A percentile compares a stretch with the other conserved stretches of the same genome.
Evolutionary conservation across 371 early-diverging fungal genomes (phyloP).

Genomic region (Encephalitozoon romaleae): DNA sequence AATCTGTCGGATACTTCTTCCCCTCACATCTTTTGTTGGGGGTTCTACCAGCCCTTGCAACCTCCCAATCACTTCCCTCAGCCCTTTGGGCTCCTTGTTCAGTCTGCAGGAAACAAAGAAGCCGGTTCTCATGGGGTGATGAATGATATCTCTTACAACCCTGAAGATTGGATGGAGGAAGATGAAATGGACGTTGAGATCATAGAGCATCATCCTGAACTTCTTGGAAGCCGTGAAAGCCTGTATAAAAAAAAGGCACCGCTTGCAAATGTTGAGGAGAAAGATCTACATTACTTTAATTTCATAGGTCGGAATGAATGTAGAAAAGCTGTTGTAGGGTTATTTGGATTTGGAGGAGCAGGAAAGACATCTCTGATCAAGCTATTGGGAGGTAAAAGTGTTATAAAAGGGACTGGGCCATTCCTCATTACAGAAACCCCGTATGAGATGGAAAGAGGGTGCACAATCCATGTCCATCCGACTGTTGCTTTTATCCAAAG

Average conservation of each 20-base stretch:
- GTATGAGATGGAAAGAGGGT: background rate
- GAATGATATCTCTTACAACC: background rate
- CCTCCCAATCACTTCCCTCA: constrained; percentile 13
- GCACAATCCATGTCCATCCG: background rate
- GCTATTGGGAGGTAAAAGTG: background rate
- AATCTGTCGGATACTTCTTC: background rate
- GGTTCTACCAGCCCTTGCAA: background rate
- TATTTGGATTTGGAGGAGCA: background rate
- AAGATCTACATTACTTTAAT: background rate
- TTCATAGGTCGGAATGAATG: background rate
- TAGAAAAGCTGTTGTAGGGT: background rate
- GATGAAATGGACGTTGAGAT: background rate
- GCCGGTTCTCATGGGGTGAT: constrained; percentile 29
- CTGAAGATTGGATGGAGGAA: background rate
- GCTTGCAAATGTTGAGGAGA: background rate
- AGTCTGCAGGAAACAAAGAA: constrained; percentile 39
- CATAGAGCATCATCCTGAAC: background rate
- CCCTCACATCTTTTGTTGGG: background rate
- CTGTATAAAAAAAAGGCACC: background rate
- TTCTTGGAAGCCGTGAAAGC: background rate
- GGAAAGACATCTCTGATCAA: background rate
- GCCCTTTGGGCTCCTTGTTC: constrained; percentile 32
- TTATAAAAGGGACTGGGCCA: background rate
- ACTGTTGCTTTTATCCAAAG: background rate
- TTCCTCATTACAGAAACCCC: background rate